These are phyloP conservation scores for Microbotryum silenes-acaulis DNA, from an alignment of 1,284 basidiomycete species.

Conservation along the genomic window DNA sequence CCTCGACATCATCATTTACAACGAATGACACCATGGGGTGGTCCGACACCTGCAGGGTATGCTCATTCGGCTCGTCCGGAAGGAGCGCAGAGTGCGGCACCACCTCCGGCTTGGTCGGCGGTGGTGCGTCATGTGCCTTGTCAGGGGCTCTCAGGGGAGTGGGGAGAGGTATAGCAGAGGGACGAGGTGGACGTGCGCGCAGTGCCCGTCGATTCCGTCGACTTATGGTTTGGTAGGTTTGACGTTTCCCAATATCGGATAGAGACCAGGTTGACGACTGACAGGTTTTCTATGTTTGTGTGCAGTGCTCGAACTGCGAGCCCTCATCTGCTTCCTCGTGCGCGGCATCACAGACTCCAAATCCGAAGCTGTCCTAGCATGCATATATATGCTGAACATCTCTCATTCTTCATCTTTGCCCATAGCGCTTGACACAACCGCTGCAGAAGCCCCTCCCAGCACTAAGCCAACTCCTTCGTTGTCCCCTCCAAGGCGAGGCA, in stretches of 20 bases:
- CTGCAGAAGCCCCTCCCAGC: slow-evolving; percentile 6
- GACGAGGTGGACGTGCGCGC: slow-evolving; percentile 5
- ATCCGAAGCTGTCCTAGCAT: too few relatives aligned
- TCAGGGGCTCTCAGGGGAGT: background rate
- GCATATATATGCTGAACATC: too few relatives aligned
- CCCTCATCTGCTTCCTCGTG: slow-evolving; percentile 5
- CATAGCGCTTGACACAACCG: background rate
- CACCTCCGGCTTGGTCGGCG: background rate
- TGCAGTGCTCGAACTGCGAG: slow-evolving; percentile 10
- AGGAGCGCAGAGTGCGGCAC: background rate
- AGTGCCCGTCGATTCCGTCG: slow-evolving; percentile 3
- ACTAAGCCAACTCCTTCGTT: too few relatives aligned
- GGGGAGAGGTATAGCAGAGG: background rate
- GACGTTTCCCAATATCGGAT: too few relatives aligned
- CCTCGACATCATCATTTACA: too few relatives aligned
- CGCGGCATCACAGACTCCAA: too few relatives aligned
- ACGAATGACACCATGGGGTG: too few relatives aligned
- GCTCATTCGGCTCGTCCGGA: too few relatives aligned
- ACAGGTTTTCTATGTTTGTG: background rate
- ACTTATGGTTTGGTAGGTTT: slow-evolving; percentile 5
- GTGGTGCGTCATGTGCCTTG: background rate
- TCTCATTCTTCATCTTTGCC: too few relatives aligned
- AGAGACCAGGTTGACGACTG: background rate
- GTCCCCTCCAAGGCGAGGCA: too few relatives aligned
- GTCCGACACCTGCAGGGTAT: background rate